A percentile compares a stretch with the other conserved stretches of the same genome.
Conservation (phyloP, 2,329 filamentous ascomycete species). For the Pseudogymnoascus sp. region DNA sequence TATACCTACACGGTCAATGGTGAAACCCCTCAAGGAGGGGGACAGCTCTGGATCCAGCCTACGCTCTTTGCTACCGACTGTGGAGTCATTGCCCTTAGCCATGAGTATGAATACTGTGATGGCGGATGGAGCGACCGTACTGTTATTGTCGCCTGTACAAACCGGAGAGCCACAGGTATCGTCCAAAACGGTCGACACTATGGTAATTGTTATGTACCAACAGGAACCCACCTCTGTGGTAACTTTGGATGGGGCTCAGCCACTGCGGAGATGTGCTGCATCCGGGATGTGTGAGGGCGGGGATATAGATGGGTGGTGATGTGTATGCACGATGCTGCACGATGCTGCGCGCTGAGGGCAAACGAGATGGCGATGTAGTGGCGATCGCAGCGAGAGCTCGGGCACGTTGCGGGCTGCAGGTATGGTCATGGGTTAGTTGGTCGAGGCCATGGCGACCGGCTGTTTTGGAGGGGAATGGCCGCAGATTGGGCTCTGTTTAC, state of each 20-base stretch:
- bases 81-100: no score
- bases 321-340: neutral
- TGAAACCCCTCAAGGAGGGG: no score
- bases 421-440: neutral
- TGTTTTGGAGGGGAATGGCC: neutral
- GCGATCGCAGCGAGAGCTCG: neutral
- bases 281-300: neutral
- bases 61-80: no score
- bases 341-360: neutral
- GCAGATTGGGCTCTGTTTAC: neutral
- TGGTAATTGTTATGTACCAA: neutral
- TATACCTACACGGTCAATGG: no score
- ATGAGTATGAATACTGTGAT: no score
- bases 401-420: neutral
- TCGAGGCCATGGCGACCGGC: neutral
- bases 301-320: neutral
- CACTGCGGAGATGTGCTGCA: neutral
- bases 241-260: neutral
- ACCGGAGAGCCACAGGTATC: neutral
- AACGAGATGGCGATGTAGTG: neutral
- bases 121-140: no score
- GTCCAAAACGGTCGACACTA: neutral
- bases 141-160: neutral
- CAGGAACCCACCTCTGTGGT: neutral
- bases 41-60: no score